Conservation (phyloP, 257 asterid species). For the Solanum virginianum region DNA sequence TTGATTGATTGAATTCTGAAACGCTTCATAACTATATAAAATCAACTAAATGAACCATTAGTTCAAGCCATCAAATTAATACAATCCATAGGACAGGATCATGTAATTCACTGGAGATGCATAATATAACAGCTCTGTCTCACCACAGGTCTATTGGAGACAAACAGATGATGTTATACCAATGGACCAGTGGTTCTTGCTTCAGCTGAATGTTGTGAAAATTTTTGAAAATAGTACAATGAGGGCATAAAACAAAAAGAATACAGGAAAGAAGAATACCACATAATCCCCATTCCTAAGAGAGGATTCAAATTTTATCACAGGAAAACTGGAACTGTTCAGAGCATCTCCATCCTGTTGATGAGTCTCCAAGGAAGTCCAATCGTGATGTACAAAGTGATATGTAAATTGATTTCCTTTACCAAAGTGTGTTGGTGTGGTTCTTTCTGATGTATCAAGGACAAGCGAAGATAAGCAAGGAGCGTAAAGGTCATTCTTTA, state of each 20-base stretch:
- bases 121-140: neutral
- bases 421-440: slow-evolving; percentile 12
- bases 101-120: neutral
- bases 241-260: slow-evolving; percentile 2
- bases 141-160: neutral
- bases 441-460: slow-evolving; percentile 45
- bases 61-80: neutral
- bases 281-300: slow-evolving; percentile 81
- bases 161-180: neutral
- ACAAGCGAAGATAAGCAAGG: slow-evolving; percentile 41
- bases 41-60: neutral
- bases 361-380: slow-evolving; percentile 11
- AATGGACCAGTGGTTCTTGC: neutral
- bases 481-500: slow-evolving; percentile 27
- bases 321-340: slow-evolving; percentile 24
- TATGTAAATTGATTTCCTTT: slow-evolving; percentile 47
- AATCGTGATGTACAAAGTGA: slow-evolving; percentile 44
- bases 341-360: slow-evolving; percentile 20
- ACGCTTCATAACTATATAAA: neutral
- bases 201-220: neutral
- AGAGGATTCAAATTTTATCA: slow-evolving; percentile 18
- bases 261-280: slow-evolving; percentile 32
- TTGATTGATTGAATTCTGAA: neutral
- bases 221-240: neutral
- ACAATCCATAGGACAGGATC: neutral